Evolutionary conservation across 495 filamentous ascomycete species (phyloP), one percentile per base, ranked within the genome.

Genomic region (Penicillium subrubescens): DNA sequence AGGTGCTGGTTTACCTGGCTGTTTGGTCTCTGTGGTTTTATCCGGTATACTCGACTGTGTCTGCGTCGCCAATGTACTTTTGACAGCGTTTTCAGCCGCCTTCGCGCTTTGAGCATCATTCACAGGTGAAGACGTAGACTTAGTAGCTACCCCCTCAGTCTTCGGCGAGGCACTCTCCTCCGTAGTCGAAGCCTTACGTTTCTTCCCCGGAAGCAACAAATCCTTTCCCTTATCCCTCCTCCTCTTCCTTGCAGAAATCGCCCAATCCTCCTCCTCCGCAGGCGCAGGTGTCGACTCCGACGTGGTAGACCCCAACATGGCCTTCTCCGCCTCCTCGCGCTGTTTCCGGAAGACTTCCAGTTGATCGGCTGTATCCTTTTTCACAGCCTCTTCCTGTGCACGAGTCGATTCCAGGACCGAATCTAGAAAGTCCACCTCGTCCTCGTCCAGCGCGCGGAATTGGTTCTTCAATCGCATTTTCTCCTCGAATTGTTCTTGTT

Each of bases 401-500:
- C 90, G 78, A 33, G 85, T 89, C 44, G 83, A 85, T 66, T 90
- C 90, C 35, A 89, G 77, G 17, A 97, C 86, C 2, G 86, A 89
- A 62, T 96, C 93, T 17, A 98, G 77, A 70, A 96, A 99, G 4
- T 96, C 94, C 63, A 95, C 85, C 77, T 99, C 95, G 70, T 96
- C 94, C 64, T 97, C 92, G 71, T 98, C 93, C 41, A 99, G 86
- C 10, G 92, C 86, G 59, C 93, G 90, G 80, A 97, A 99, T 80
- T 98, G 95, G 74, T 98, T 97, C 75, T 90, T 90, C 51, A 99
- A 75, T 63, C 89, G 86, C 61, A 86, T 86, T 66, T 90, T 89
- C 76, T 99, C 96, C 76, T 97, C 94, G 75, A 97, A 97, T 56
- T 92, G 93, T 71, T 96, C 94, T 79, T 98, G 93, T 77, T 98